Conservation (phyloP, 1,139 yeast species). For the Geotrichum carabidarum region DNA sequence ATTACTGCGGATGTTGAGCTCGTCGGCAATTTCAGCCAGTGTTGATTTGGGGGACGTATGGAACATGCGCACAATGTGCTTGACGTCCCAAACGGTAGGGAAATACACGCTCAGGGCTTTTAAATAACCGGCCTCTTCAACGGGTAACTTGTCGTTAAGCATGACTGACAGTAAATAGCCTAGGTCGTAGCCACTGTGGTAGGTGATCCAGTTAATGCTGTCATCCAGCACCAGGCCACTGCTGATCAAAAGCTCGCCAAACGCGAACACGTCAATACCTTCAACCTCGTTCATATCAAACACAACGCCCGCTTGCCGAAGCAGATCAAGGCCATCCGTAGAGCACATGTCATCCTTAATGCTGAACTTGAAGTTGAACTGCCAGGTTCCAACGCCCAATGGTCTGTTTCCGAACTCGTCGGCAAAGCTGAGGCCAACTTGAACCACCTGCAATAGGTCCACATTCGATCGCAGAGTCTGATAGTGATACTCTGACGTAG, state of each 20-base stretch:
- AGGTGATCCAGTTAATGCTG: conserved; percentile 80
- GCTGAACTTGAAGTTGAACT: conserved; percentile 85
- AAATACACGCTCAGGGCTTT: conserved; percentile 68
- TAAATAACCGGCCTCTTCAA: conserved; percentile 72
- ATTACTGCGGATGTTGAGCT: conserved; percentile 38
- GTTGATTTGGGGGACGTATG: conserved; percentile 39
- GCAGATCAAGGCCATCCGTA: conserved; percentile 66
- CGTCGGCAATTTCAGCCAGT: conserved; percentile 46
- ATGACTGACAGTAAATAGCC: conserved; percentile 81
- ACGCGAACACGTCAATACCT: conserved; percentile 75
- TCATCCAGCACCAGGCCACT: conserved; percentile 78
- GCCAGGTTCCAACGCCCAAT: conserved; percentile 78
- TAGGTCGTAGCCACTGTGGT: conserved; percentile 85
- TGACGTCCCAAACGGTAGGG: conserved; percentile 81
- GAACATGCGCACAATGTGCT: conserved; percentile 57
- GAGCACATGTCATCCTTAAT: conserved; percentile 69
- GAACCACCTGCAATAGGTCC: conserved; percentile 79
- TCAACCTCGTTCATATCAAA: conserved; percentile 67
- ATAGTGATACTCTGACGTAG: conserved; percentile 89
- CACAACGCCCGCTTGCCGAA: conserved; percentile 79
- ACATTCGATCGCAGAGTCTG: conserved; percentile 91
- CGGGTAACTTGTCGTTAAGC: conserved; percentile 72
- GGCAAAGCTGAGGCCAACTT: conserved; percentile 78
- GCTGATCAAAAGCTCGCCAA: conserved; percentile 79
- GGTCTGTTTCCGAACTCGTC: conserved; percentile 74